Evolutionary conservation across 2,329 filamentous ascomycete genomes (phyloP).

Genomic region (Diaporthe citri): DNA sequence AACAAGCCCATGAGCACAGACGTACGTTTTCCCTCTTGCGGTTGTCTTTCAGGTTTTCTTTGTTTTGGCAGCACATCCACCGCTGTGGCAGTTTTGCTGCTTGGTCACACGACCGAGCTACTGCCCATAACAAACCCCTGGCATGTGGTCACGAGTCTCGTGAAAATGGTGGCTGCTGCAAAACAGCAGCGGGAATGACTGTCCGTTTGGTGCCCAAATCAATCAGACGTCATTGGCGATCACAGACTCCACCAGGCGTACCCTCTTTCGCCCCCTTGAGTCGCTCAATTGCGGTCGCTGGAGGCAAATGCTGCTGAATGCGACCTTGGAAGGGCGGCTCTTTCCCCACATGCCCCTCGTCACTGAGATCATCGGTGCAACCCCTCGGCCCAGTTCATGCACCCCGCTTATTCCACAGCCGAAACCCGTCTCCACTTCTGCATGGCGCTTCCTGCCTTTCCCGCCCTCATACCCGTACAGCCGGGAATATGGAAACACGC

Average conservation of each 20-base stretch:
- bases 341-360: slow-evolving; percentile 30
- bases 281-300: slow-evolving; percentile 22
- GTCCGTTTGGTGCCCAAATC: slow-evolving; percentile 4
- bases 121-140: slow-evolving; percentile 10
- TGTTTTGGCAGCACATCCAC: background rate
- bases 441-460: slow-evolving; percentile 35
- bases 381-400: slow-evolving; percentile 36
- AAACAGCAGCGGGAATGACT: slow-evolving; percentile 29
- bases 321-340: slow-evolving; percentile 7
- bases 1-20: slow-evolving; percentile 99
- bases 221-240: slow-evolving; percentile 40
- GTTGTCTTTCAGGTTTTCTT: slow-evolving; percentile 26
- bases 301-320: slow-evolving; percentile 1
- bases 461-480: slow-evolving; percentile 8
- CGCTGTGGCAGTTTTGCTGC: background rate
- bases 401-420: slow-evolving; percentile 36
- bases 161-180: background rate
- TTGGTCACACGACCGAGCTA: slow-evolving; percentile 24
- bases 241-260: background rate
- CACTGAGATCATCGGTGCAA: slow-evolving; percentile 40
- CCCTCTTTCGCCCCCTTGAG: background rate
- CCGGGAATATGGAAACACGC: background rate
- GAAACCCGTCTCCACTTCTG: slow-evolving; percentile 31
- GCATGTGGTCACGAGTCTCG: slow-evolving; percentile 41
- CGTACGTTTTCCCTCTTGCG: slow-evolving; percentile 69